Evolutionary conservation across 805 yeast species (phyloP).

Genomic region (Yamadazyma philogaea): DNA sequence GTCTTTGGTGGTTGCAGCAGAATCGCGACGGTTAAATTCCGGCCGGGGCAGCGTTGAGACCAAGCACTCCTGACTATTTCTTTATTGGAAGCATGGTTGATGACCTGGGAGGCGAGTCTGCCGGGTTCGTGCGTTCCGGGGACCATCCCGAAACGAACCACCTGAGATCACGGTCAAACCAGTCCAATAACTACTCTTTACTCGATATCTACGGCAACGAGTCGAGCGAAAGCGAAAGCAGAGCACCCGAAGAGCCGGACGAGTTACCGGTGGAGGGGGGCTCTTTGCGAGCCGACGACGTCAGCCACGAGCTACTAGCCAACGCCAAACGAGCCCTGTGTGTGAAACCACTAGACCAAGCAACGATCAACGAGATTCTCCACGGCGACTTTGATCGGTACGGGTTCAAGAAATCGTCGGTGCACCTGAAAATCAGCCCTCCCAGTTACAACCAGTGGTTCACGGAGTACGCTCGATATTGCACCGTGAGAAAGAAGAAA

Average conservation of each 20-base stretch:
- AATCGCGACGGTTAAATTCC: background rate
- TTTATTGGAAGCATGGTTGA: background rate
- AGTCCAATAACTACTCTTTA: constrained; percentile 36
- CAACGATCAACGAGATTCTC: constrained; percentile 13
- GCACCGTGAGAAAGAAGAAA: constrained; percentile 63
- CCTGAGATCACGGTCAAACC: constrained; percentile 28
- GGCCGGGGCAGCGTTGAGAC: too few species aligned
- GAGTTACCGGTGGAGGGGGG: background rate
- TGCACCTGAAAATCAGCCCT: constrained; percentile 43
- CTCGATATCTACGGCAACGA: constrained; percentile 31
- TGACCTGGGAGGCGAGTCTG: background rate
- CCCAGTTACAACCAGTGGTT: constrained; percentile 75
- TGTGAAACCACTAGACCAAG: constrained; percentile 9
- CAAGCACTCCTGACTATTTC: too few species aligned
- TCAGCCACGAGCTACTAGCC: constrained; percentile 6
- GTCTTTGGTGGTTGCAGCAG: background rate
- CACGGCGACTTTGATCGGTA: constrained; percentile 57
- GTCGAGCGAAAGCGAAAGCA: constrained; percentile 9
- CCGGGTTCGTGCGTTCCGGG: background rate
- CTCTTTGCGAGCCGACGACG: background rate
- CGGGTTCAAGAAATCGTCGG: constrained; percentile 75
- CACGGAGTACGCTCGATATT: constrained; percentile 58
- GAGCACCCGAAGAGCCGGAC: background rate
- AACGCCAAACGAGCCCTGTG: constrained; percentile 11
- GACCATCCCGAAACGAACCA: constrained; percentile 13